These are phyloP conservation scores for Malus fusca DNA, from an alignment of 306 rosid genomes.

Conservation along the genomic window DNA sequence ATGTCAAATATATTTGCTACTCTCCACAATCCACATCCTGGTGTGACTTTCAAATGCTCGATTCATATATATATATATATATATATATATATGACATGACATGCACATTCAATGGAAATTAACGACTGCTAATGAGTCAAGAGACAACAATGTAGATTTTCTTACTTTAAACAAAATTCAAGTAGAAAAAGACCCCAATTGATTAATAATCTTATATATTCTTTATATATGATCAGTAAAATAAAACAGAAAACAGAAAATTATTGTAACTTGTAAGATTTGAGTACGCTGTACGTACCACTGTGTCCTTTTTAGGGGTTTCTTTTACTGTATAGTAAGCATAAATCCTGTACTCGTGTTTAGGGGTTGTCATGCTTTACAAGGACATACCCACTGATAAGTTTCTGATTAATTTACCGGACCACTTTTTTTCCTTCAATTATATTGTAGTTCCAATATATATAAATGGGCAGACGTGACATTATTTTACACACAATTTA, in stretches of 20 bases:
- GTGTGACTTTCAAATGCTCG: neutral
- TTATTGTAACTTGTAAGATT: neutral
- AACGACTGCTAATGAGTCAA: neutral
- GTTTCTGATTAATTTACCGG: neutral
- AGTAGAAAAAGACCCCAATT: neutral
- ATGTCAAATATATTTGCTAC: neutral
- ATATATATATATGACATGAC: neutral
- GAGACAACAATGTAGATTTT: neutral
- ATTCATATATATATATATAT: neutral
- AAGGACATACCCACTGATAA: neutral
- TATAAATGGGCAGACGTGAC: neutral
- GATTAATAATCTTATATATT: no score
- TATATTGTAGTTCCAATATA: neutral
- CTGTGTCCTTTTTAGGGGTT: neutral
- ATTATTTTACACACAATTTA: no score
- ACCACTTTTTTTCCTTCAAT: neutral
- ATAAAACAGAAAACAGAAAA: neutral
- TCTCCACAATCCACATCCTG: neutral
- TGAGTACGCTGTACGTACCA: neutral
- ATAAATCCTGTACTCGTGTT: neutral
- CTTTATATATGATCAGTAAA: neutral
- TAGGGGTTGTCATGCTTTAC: constrained; percentile 1
- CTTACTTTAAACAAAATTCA: neutral
- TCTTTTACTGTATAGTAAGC: neutral
- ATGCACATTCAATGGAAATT: neutral